Base-by-base conservation (phyloP, 257 asterid genomes). In the Coffea canephora region DNA sequence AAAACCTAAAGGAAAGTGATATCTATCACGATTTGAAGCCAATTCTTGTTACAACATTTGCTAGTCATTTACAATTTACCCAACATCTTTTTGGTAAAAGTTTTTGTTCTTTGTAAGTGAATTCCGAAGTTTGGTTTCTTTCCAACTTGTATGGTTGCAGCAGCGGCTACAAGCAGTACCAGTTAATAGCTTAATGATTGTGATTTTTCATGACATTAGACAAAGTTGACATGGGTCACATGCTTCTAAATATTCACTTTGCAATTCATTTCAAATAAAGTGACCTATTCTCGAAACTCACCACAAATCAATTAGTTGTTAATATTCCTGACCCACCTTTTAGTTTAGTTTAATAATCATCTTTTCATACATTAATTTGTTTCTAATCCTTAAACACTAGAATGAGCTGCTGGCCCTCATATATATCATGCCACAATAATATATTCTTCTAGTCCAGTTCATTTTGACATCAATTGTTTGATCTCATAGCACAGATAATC, bases 201-300 rank as follows among this genome's bases (percentile, higher is more conserved):
- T 66, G 31, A 66, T 27, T 66, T 66, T 66, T 31, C 71, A 15
- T 27, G 39, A 15, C 21, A 31, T 12, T 31, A 27, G 14, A 45
- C 3, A 54, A n/a, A 15, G 64, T 52, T 65, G 48, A 62, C 73
- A 13, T 39, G 3, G 36, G 36, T 36, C 69, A 36, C 80, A 67
- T 67, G 81, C 81, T 70, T 77, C 81, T 52, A 77, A 77, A 69
- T 69, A 23, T 78, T 71, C 77, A 71, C 72, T 78, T 68, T 23
- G 25, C 54, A 23, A 77, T 49, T 78, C 55, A 34, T 34, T 61
- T 71, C 39, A 18, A 18, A 49, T 48, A 25, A 79, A 72, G 64
- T 48, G 62, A 48, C 67, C 68, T 34, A 79, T 34, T 73, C 64
- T 62, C 50, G 19, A 73, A 46, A 36, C 15, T 39, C 78, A 50